Base-by-base conservation (phyloP, 163 green algal species). In the Volvox carteri region DNA sequence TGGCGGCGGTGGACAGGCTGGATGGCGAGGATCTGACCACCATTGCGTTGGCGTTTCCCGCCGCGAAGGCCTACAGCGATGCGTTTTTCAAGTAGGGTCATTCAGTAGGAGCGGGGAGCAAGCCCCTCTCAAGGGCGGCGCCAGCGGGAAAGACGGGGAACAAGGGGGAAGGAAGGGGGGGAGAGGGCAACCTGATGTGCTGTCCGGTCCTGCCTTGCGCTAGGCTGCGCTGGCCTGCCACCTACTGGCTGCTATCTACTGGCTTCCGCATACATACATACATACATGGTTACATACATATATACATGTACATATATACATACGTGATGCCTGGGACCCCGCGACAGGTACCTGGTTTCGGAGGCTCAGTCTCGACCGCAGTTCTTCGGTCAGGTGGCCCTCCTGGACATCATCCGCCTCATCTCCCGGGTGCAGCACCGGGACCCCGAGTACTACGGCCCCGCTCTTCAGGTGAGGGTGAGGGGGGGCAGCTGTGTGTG, bases 371-470 rank as follows among this genome's bases (percentile, higher is more conserved):
- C 28, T 23, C 83, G 83, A 23, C 83, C 83, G 19, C 35, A 46
- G 33, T 28, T 72, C 16, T 88, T 83, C 39, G 83, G 83, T 4
- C 83, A 88, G 83, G 83, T 81, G 21, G 83, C 68, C 37, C 68
- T 88, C 67, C 83, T 88, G 68, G 83, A 88, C 50, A 62, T 88
- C 37, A 81, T 88, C 68, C 83, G 83, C 21, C 48, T 88, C 11
- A 42, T 81, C 28, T 60, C 44, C 35, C 37, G 50, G 1, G 83
- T 88, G 68, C 83, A 88, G 83, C 48, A 78, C 50, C 35, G 83
- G 3, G 83, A 88, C 35, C 83, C 83, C 23, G 33, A 62, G 30
- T 88, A 52, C 83, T 88, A 88, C 50, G 70, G 70, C 23, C 48
- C 67, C 0, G 83, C 83, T 23, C 14, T 88, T 37, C 12, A 88